A percentile compares a stretch with the other conserved stretches of the same genome.
These are phyloP conservation scores for Magnolia changhungtana DNA, from an alignment of 164 flowering plant genomes.

Conservation along the genomic window DNA sequence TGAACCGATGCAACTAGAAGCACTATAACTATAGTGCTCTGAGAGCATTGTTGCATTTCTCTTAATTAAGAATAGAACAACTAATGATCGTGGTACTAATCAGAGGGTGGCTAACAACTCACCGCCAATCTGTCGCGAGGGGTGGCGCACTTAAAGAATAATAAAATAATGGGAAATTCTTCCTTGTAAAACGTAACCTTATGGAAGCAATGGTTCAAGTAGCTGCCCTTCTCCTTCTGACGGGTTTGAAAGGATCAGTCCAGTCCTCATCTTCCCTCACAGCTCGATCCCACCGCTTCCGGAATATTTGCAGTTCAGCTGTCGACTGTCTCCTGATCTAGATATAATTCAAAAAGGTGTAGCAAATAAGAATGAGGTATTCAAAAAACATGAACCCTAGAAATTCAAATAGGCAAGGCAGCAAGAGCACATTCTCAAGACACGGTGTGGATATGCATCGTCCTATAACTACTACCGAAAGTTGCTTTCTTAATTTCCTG, in stretches of 20 bases:
- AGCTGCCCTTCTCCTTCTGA: constrained; percentile 3
- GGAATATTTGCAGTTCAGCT: constrained; percentile 58
- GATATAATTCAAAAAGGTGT: too few relatives aligned
- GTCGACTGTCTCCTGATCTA: constrained; percentile 86
- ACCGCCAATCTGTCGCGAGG: background rate
- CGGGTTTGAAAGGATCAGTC: constrained; percentile 58
- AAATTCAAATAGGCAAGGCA: too few relatives aligned
- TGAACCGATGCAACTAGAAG: too few relatives aligned
- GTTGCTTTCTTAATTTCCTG: too few relatives aligned
- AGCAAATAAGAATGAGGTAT: background rate
- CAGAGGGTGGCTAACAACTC: background rate
- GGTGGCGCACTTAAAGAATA: background rate
- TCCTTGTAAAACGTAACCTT: background rate
- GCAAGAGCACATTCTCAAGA: background rate
- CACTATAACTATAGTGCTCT: too few relatives aligned
- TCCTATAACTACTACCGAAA: too few relatives aligned
- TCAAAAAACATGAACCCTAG: background rate
- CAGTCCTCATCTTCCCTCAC: constrained; percentile 62
- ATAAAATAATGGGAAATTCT: background rate
- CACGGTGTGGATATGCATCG: background rate
- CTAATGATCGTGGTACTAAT: background rate
- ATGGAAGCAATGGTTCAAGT: background rate
- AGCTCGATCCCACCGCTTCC: constrained; percentile 72
- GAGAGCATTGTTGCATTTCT: background rate
- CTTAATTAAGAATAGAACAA: background rate